Evolutionary conservation across 176 grass and related monocot genomes (phyloP), one percentile per base, ranked within the genome.

Genomic region (Bromus sterilis): DNA sequence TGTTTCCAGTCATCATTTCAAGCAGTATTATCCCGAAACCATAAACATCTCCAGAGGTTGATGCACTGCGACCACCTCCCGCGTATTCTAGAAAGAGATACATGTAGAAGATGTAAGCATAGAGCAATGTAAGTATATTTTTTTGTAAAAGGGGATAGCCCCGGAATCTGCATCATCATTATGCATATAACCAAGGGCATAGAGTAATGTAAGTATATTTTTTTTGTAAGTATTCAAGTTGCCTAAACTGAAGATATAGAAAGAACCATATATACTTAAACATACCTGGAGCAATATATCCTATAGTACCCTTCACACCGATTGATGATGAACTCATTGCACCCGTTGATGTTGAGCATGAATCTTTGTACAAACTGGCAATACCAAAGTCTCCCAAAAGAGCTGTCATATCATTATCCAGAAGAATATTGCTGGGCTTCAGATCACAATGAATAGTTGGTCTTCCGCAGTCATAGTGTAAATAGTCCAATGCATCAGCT

Each of bases 311-410:
- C 43, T 84, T 87, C 6, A 85, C 11, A 28, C 39, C 70, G 1
- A 70, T 8, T 21, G 64, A 35, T 21, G 41, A 77, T 12, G 34
- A 44, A 15, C 41, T 43, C 41, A 43, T 80, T 6, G 85, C 67
- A 44, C 5, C n/a, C 10, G 40, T 1, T 7, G 49, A 79, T 14
- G 70, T 23, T 18, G 15, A 21, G 8, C 1, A 1, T 9, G 4
- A 2, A 53, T n/a, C 31, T 40, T 11, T 0, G 18, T 73, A 56
- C 12, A 91, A 80, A 55, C 76, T 82, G 24, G 89, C 77, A 42
- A 91, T 72, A 0, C 86, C 89, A 32, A 91, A 91, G 21, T 91
- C 89, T 15, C 86, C 77, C 14, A 91, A 56, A 60, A 56, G 78
- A 13, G 89, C 89, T 20, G 20, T 70, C 78, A 91, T 78, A 29